Conservation (phyloP, 2,329 filamentous ascomycete genomes). For the Thielaviopsis punctulata region DNA sequence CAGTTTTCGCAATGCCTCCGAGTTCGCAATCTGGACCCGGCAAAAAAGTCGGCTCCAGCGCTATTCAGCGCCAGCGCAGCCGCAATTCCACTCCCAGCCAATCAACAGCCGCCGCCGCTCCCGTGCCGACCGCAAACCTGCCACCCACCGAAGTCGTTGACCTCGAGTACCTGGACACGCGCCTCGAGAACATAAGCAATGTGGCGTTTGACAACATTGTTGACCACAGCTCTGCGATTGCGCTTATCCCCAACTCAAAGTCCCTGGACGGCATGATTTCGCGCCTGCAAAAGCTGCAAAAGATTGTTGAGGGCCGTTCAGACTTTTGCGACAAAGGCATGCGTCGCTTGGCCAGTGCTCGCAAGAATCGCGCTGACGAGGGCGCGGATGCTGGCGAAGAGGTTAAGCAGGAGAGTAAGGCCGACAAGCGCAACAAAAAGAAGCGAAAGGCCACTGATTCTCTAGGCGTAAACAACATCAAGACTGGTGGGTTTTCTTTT, state of each 20-base stretch:
- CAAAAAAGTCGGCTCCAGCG: conserved; percentile 44
- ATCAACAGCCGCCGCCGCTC: conserved; percentile 12
- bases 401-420: conserved; percentile 28
- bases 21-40: conserved; percentile 43
- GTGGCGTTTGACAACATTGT: conserved; percentile 53
- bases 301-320: conserved; percentile 49
- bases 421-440: conserved; percentile 51
- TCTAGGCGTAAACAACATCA: conserved; percentile 35
- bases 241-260: conserved; percentile 44
- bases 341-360: conserved; percentile 47
- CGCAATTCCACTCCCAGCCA: conserved; percentile 63
- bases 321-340: conserved; percentile 56
- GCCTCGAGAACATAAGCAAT: conserved; percentile 39
- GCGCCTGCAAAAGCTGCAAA: conserved; percentile 45
- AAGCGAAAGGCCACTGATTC: conserved; percentile 57
- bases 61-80: conserved; percentile 49
- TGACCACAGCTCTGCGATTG: conserved; percentile 39
- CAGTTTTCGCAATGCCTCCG: conserved; percentile 33
- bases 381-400: conserved; percentile 28
- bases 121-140: conserved; percentile 30
- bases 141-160: conserved; percentile 38
- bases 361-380: conserved; percentile 45
- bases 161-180: conserved; percentile 50
- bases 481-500: conserved; percentile 17
- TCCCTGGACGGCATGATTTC: conserved; percentile 46